These are phyloP conservation scores for Phytopythium chamaehyphon DNA, from an alignment of 352 stramenopile genomes.

Conservation along the genomic window DNA sequence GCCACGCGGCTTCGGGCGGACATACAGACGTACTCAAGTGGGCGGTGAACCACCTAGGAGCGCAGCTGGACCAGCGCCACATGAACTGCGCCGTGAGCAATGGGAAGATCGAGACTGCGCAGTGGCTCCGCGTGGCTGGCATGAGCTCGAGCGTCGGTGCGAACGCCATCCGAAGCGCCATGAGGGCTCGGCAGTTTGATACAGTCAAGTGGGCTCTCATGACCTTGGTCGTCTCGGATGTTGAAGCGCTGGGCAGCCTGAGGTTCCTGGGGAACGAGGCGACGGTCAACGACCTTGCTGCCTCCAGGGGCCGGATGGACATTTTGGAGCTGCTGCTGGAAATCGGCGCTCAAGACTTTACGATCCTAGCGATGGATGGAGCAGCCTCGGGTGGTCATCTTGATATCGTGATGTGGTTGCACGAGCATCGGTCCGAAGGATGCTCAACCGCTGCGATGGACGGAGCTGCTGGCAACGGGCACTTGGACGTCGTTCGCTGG, in stretches of 20 bases:
- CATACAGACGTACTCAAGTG: no score
- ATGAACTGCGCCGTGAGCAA: background rate
- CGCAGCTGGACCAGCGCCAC: no score
- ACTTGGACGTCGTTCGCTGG: background rate
- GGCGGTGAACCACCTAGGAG: no score
- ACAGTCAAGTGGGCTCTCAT: background rate
- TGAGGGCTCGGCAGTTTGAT: background rate
- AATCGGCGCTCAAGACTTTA: background rate
- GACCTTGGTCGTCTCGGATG: background rate
- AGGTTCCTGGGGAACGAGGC: background rate
- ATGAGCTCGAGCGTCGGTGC: background rate
- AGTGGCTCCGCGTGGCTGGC: background rate
- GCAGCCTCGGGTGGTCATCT: background rate
- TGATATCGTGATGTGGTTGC: slow-evolving; percentile 1
- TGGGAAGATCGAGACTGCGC: background rate
- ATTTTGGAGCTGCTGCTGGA: background rate
- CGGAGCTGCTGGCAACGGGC: background rate
- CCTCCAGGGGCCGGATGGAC: background rate
- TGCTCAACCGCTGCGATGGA: background rate
- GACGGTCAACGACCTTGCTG: background rate
- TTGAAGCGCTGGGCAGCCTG: background rate
- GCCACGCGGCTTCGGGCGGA: no score
- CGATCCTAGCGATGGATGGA: background rate
- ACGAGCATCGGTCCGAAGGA: background rate
- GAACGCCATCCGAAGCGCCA: background rate